Evolutionary conservation across 805 yeast species (phyloP), one percentile per base, ranked within the genome.

Genomic region (Wickerhamiella brachini): DNA sequence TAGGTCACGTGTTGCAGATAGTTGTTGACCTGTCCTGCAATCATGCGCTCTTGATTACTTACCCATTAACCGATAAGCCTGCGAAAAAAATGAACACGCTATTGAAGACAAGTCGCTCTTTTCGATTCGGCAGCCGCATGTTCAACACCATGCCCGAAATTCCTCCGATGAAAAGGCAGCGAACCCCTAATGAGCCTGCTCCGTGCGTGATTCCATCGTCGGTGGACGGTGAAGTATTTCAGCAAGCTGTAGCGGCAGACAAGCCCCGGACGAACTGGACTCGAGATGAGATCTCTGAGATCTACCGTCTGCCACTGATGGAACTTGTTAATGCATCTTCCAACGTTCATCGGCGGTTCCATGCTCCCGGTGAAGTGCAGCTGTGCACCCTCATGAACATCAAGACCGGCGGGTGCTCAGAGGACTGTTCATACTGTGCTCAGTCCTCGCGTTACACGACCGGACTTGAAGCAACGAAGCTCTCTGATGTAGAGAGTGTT

Each of bases 401-500:
- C 62, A 84, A 84, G 61, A 75, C 83, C 1, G 93, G 93, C 49
- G 90, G 93, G 1, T 83, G 93, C 62, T 71, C 86, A 1, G 93
- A 84, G 59, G 89, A 84, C 62, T 84, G 93, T 63, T 80, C 79
- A 59, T 84, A 84, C 65, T 84, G 93, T 67, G 79, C 93, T 0
- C 93, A 84, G 60, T 81, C 89, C 1, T 69, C 79, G 5, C 68
- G 84, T 31, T 75, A 84, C 63, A 71, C 75, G 49, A 83, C 93
- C 5, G 89, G 85, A 3, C 68, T 81, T n/a, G 71, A 79, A 58
- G 86, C 90, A 2, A 82, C 78, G 53, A 79, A 78, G 59, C 65
- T 83, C 68, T 72, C 83, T 13, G 66, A 71, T 23, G 61, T 82
- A 10, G 87, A 81, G 5, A 71, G 72, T n/a, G 89, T 84, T 1